Base-by-base conservation (phyloP, 208 protist genomes). In the Leishmania arabica region DNA sequence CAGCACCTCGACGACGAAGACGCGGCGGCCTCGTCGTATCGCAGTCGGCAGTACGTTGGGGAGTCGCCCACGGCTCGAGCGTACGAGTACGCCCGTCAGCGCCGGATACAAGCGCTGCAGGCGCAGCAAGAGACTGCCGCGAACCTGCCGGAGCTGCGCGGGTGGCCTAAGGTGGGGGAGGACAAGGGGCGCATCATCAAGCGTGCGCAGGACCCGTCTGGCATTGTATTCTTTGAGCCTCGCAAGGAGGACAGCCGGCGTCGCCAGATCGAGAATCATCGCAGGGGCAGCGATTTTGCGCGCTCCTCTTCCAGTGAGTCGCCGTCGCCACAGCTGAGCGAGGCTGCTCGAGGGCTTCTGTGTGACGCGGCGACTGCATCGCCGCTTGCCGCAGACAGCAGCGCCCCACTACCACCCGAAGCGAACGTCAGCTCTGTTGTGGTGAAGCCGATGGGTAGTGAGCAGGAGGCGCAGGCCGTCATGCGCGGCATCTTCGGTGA, bases 151-250 rank as follows among this genome's bases (percentile, higher is more conserved):
- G 75, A 91, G 80, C 73, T 91, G 72, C 85, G 84, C 24, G 90
- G 93, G 6, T 97, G 93, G 93, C 93, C 93, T 24, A 72, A 62
- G 66, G 82, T 95, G 56, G 54, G 37, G 2, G 90, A 91, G n/a
- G 86, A 89, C 62, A 86, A 95, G 78, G 93, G 93, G 15, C 81
- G 84, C 70, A 86, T 97, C 40, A 85, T 91, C 62, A 86, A 90
- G 65, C 86, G 86, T 37, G 85, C 89, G 0, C 87, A 94, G 58
- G 90, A 95, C 74, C 93, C 93, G 19, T 69, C 83, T 2, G 93
- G 93, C 0, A 80, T 97, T 7, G 86, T 92, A 24, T 92, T 90
- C 79, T 97, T 90, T 75, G 93, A 97, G 79, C 93, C 93, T 5
- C 79, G 75, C 6, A 74, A 70, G 27, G 88, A 87, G n/a, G 86